Base-by-base conservation (phyloP, 2,329 filamentous ascomycete genomes). In the Mollisia scopiformis region DNA sequence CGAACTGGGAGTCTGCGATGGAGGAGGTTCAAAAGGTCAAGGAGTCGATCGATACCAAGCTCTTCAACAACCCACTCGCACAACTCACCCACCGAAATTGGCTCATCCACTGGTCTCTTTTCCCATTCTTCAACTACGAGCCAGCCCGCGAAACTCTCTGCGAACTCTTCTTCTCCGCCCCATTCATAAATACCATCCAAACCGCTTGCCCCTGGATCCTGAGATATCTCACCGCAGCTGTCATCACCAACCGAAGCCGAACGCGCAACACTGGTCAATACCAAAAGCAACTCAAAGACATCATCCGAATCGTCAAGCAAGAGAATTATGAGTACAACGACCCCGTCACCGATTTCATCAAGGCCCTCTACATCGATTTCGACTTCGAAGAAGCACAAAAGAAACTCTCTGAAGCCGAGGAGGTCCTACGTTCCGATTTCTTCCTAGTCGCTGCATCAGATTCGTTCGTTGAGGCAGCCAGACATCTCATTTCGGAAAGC, bases 141-240 rank as follows among this genome's bases (percentile, higher is more conserved):
- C 84, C 88, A 68, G 92, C 92, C 61, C 92, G 94, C 73, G 95
- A 99, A 75, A 86, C 87, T 70, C 86, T 99, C 71, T 92, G 95
- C 74, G 95, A 99, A 72, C 88, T 98, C 76, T 95, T 97, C 85
- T 98, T 99, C 86, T 96, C 91, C 66, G 91, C 93, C 67, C 86
- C 92, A 71, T 99, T 92, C 84, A 99, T 99, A 87, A 99, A 98
- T 87, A 98, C 94, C 72, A 97, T 99, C 77, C 95, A 99, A 85
- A 97, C 95, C 62, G 90, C 88, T 72, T 97, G 93, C 83, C 94
- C 95, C 6, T 99, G 95, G 95, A 88, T 97, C 66, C 84, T 99
- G 72, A 89, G 95, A 70, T 99, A 99, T 79, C 85, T 99, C 61
- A 88, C 93, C 62, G 93, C 93, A 53, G 91, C 94, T 68, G 94